Percentiles rank a stretch among this genome's conserved stretches.
phyloP scores from a whole-genome alignment of 2,329 filamentous ascomycete species.

The Fusarium proliferatum region DNA sequence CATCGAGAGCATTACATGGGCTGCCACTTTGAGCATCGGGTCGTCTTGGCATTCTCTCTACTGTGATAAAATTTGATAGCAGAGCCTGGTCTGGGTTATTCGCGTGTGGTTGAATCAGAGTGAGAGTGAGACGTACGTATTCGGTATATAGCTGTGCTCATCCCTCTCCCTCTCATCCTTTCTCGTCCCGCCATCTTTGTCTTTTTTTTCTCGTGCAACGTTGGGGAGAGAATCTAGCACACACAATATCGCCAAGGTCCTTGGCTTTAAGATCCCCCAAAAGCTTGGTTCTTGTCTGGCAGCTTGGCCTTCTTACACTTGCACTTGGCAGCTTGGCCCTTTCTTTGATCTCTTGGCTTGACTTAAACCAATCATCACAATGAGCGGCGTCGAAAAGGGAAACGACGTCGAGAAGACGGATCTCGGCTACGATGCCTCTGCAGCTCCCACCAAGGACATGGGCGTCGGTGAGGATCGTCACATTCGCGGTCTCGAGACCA shows the following conservation, averaged over 20 bases:
- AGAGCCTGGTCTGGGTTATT: background rate
- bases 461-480: conserved; percentile 46
- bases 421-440: conserved; percentile 37
- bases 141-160: conserved; percentile 21
- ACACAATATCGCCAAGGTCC: conserved; percentile 16
- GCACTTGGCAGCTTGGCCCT: conserved; percentile 24
- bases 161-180: background rate
- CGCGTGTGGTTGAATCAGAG: background rate
- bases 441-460: conserved; percentile 16
- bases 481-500: conserved; percentile 62
- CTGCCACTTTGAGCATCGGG: conserved; percentile 40
- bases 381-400: conserved; percentile 23
- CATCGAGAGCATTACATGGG: conserved; percentile 17
- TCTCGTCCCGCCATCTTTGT: background rate
- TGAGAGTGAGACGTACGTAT: background rate
- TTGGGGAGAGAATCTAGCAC: background rate
- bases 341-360: background rate
- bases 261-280: background rate
- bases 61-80: background rate
- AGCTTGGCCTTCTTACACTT: conserved; percentile 9
- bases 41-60: conserved; percentile 18
- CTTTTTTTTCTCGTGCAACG: conserved; percentile 11
- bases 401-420: conserved; percentile 44
- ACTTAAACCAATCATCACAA: background rate
- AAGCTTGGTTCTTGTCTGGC: conserved; percentile 21